These are phyloP conservation scores for Beauveria caledonica DNA, from an alignment of 2,329 filamentous ascomycete genomes.

Conservation along the genomic window DNA sequence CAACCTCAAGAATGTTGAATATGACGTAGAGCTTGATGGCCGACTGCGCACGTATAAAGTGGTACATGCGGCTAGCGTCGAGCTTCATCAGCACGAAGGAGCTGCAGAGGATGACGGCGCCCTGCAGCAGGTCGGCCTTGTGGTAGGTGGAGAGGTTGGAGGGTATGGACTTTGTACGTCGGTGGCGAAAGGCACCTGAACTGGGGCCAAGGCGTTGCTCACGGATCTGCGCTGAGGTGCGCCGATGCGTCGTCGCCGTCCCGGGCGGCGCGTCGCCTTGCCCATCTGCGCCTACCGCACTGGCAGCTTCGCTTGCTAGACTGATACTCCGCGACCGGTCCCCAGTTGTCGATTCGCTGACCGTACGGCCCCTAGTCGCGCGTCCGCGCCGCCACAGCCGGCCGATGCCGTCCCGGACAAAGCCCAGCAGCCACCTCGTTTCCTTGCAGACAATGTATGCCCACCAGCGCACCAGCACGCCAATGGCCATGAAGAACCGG, in stretches of 20 bases:
- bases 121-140: constrained; percentile 92
- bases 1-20: constrained; percentile 92
- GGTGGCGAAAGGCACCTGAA: constrained; percentile 46
- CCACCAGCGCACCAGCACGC: constrained; percentile 74
- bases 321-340: constrained; percentile 34
- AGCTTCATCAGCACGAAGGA: constrained; percentile 80
- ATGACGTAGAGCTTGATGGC: constrained; percentile 99
- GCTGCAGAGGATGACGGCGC: constrained; percentile 77
- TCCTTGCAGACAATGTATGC: constrained; percentile 63
- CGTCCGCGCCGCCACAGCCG: constrained; percentile 63
- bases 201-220: constrained; percentile 23
- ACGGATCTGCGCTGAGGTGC: constrained; percentile 14
- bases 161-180: constrained; percentile 73
- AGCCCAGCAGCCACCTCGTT: constrained; percentile 59
- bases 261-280: constrained; percentile 3
- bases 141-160: constrained; percentile 80
- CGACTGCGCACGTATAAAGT: constrained; percentile 90
- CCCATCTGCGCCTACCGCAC: constrained; percentile 1
- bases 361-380: constrained; percentile 26
- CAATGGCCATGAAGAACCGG: constrained; percentile 73
- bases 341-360: constrained; percentile 25
- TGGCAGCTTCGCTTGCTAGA: constrained; percentile 21
- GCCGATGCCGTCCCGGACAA: constrained; percentile 71
- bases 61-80: constrained; percentile 96
- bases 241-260: constrained; percentile 8